Evolutionary conservation across 164 flowering plant genomes (phyloP), one percentile per base, ranked within the genome.

Genomic region (Kalanchoe fedtschenkoi): DNA sequence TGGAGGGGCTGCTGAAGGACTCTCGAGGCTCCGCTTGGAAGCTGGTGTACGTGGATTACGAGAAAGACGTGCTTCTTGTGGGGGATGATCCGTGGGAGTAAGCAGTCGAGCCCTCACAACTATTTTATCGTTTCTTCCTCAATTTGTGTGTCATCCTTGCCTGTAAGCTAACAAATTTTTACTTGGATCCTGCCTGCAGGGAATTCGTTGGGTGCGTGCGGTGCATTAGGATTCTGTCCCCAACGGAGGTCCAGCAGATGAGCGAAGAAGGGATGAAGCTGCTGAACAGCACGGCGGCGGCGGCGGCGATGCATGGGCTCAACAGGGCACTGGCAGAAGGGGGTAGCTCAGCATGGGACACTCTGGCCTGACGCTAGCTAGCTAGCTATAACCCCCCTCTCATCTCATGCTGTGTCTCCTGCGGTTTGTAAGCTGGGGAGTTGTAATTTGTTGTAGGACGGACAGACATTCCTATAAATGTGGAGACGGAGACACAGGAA

Each of bases 21-120:
- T 85, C 85, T 38, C 93, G 78, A 41, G 69, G 86, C 56, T 78
- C 77, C 4, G 95, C 83, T 53, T 91, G 97, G 97, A 88, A 88
- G 65, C 82, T 91, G 16, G 97, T 91, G 10, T 91, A 84, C 34
- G 82, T 88, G 34, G 97, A 91, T 70, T 91, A 88, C 59, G 97
- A 91, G 69, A 91, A 82, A 66, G 97, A 91, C 69, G 83, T 88
- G 44, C 70, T 91, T 57, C 88, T 91, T 58, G 96, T 91, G 46
- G 97, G 97, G 24, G 96, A 91, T 60, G 97, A 90, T 64, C 97
- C 97, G 0, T 90, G 97, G 97, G 95, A 84, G 97, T 90, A 81
- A 80, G 97, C 56, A 41, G 55, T n/a, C n/a, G n/a, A n/a, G n/a
- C n/a, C 15, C 1, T 51, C n/a, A 35, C 4, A 14, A 15, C 55